Evolutionary conservation across 2,329 filamentous ascomycete genomes (phyloP).

Genomic region (Colletotrichum neosansevieriae): DNA sequence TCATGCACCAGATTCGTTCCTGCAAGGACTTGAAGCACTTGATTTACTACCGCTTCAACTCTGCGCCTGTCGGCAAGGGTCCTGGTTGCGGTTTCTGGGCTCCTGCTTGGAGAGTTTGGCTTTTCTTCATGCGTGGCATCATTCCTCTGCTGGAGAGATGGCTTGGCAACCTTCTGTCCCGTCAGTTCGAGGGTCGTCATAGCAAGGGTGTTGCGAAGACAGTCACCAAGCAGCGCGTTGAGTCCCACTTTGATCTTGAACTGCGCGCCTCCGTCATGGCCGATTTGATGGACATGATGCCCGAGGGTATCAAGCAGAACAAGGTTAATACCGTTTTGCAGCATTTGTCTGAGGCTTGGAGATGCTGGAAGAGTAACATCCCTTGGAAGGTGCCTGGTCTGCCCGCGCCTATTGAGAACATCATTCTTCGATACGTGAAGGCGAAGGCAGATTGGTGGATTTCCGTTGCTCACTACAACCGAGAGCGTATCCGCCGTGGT

Average conservation of each 20-base stretch:
- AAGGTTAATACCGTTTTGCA: constrained; percentile 98
- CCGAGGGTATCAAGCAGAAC: constrained; percentile 98
- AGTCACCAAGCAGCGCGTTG: constrained; percentile 98
- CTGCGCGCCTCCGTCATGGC: constrained; percentile 98
- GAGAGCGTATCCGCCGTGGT: constrained; percentile 94
- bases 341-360: constrained; percentile 97
- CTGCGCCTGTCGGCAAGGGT: constrained; percentile 94
- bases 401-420: constrained; percentile 97
- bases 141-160: constrained; percentile 96
- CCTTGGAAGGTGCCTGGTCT: constrained; percentile 99
- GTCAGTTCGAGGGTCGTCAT: constrained; percentile 97
- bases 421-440: constrained; percentile 98
- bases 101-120: constrained; percentile 97
- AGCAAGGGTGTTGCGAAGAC: constrained; percentile 99
- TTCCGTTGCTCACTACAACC: constrained; percentile 98
- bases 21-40: constrained; percentile 99
- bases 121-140: constrained; percentile 99
- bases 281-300: constrained; percentile 99
- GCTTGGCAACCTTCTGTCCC: constrained; percentile 95
- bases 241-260: constrained; percentile 98
- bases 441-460: constrained; percentile 99
- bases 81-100: constrained; percentile 99
- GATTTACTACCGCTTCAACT: constrained; percentile 99
- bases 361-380: constrained; percentile 99
- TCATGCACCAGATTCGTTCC: constrained; percentile 99